A percentile compares a stretch with the other conserved stretches of the same genome.
These are phyloP conservation scores for Trypanosoma mega DNA, from an alignment of 208 protist species.

Conservation along the genomic window DNA sequence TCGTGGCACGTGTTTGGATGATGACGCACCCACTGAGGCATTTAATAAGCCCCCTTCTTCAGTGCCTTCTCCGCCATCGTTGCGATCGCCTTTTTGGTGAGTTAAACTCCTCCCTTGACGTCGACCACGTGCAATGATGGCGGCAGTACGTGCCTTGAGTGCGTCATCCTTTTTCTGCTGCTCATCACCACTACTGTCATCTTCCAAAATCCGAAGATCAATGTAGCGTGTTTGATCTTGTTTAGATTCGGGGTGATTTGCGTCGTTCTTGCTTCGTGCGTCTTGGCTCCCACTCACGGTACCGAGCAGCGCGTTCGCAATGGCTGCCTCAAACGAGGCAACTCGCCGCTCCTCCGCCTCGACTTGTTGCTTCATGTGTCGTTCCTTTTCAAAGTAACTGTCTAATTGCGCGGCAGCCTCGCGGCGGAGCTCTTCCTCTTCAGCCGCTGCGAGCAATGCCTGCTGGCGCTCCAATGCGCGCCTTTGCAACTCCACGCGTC, in stretches of 20 bases:
- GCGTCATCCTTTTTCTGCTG: background rate
- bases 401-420: conserved; percentile 13
- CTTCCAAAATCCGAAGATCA: conserved; percentile 22
- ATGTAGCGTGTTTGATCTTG: conserved; percentile 2
- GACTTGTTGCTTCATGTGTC: conserved; percentile 9
- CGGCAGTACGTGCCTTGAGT: background rate
- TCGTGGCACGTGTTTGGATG: conserved; percentile 10
- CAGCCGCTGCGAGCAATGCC: conserved; percentile 5
- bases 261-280: background rate
- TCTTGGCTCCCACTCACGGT: background rate
- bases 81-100: background rate
- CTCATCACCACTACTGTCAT: conserved; percentile 6
- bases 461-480: conserved; percentile 14
- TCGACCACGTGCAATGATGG: background rate
- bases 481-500: conserved; percentile 28
- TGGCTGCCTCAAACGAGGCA: conserved; percentile 18
- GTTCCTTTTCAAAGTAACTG: conserved; percentile 12
- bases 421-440: conserved; percentile 7
- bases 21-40: too few relatives aligned
- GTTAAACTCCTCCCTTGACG: background rate
- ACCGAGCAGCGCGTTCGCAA: conserved; percentile 19
- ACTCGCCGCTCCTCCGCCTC: conserved; percentile 3
- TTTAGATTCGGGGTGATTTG: too few relatives aligned
- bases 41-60: too few relatives aligned
- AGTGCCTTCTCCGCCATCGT: conserved; percentile 1